Conservation (phyloP, 1,284 basidiomycete genomes). For the Trichosporon sp. region DNA sequence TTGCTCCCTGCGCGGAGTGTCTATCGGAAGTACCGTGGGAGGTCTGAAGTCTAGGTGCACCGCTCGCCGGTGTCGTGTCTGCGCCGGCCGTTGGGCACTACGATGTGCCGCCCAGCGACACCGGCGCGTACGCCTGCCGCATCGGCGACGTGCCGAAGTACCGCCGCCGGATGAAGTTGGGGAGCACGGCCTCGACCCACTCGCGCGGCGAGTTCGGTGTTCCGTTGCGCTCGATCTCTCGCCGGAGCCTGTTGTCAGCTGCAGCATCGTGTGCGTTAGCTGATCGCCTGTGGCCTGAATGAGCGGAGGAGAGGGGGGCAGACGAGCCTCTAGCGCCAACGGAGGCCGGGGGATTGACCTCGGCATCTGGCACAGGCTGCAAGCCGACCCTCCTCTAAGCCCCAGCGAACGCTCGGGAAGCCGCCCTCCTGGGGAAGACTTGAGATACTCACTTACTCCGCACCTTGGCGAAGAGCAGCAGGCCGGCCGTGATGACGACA, state of each 20-base stretch:
- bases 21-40: too few species aligned
- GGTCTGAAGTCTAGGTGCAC: not conserved
- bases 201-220: slow-evolving; percentile 22
- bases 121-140: not conserved
- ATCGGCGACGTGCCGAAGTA: not conserved
- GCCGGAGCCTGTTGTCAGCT: slow-evolving; percentile 18
- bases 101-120: slow-evolving; percentile 1
- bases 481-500: slow-evolving; percentile 72
- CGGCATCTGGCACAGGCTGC: too few species aligned
- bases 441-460: slow-evolving; percentile 51
- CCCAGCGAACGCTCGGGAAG: too few species aligned
- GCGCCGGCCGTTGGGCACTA: too few species aligned
- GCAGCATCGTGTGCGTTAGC: too few species aligned
- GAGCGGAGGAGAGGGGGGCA: too few species aligned
- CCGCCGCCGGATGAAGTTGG: not conserved
- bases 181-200: slow-evolving; percentile 22
- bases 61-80: too few species aligned
- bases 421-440: too few species aligned
- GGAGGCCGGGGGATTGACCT: too few species aligned
- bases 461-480: slow-evolving; percentile 75
- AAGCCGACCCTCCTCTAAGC: too few species aligned
- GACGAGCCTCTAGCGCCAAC: too few species aligned
- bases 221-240: slow-evolving; percentile 21
- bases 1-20: not conserved
- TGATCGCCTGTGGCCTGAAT: too few species aligned